Conservation (phyloP, 148 eudicot species). For the Vaccinium myrtillus region DNA sequence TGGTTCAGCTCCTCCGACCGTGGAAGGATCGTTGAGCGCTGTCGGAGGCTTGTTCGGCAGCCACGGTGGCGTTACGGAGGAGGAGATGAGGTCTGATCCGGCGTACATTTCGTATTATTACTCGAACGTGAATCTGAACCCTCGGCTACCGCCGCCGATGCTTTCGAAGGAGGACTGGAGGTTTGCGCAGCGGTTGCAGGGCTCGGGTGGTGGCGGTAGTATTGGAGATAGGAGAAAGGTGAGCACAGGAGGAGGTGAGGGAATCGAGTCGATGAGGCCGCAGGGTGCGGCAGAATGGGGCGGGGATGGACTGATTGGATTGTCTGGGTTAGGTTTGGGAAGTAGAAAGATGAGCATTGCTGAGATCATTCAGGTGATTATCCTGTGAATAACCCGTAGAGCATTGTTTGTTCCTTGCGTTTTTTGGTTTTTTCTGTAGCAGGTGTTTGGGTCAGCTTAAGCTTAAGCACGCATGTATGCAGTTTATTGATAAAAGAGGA, state of each 20-base stretch:
- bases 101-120: slow-evolving; percentile 58
- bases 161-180: slow-evolving; percentile 71
- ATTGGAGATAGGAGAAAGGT: slow-evolving; percentile 62
- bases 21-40: slow-evolving; percentile 58
- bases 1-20: slow-evolving; percentile 81
- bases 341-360: slow-evolving; percentile 75
- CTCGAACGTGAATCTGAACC: slow-evolving; percentile 58
- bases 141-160: slow-evolving; percentile 62
- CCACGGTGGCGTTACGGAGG: slow-evolving; percentile 34
- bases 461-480: too few species aligned
- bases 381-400: neutral
- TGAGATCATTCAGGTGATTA: slow-evolving; percentile 69
- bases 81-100: slow-evolving; percentile 67
- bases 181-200: slow-evolving; percentile 45
- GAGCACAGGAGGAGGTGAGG: slow-evolving; percentile 19
- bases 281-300: slow-evolving; percentile 46
- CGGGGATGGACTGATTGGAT: slow-evolving; percentile 67
- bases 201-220: slow-evolving; percentile 40
- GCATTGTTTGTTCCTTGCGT: too few species aligned
- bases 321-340: slow-evolving; percentile 73
- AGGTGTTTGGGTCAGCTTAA: too few species aligned
- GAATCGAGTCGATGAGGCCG: slow-evolving; percentile 21
- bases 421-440: too few species aligned
- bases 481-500: too few species aligned
- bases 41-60: slow-evolving; percentile 39